These are phyloP conservation scores for Fusarium sulawesiense DNA, from an alignment of 2,329 filamentous ascomycete genomes.

Conservation along the genomic window DNA sequence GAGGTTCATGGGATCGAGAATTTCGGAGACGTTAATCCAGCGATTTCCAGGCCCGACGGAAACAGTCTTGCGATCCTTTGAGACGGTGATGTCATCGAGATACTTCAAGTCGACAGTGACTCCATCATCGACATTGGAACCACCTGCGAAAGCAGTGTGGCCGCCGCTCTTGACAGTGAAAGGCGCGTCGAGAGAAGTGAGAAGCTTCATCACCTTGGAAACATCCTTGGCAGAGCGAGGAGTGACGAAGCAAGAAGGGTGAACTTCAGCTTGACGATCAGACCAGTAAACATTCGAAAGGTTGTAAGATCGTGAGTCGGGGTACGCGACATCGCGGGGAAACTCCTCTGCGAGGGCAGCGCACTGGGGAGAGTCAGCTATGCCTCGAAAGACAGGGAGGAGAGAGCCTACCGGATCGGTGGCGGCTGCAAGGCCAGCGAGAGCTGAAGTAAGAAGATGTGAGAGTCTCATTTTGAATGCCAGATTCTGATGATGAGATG, in stretches of 20 bases:
- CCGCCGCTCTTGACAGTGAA: constrained; percentile 66
- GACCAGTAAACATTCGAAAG: constrained; percentile 22
- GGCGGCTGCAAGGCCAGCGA: background rate
- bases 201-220: background rate
- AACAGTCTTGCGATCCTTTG: constrained; percentile 14
- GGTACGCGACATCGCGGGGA: background rate
- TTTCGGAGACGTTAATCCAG: constrained; percentile 19
- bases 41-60: constrained; percentile 21
- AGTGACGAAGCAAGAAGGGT: constrained; percentile 8
- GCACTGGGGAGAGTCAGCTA: background rate
- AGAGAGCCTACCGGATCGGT: background rate
- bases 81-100: constrained; percentile 46
- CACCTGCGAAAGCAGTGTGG: constrained; percentile 59
- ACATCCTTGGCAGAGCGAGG: background rate
- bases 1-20: constrained; percentile 5
- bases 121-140: constrained; percentile 55
- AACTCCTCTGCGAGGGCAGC: background rate
- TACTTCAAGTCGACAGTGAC: constrained; percentile 58
- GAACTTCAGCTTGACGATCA: constrained; percentile 12
- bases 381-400: too few relatives aligned
- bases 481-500: background rate
- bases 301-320: background rate
- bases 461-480: background rate
- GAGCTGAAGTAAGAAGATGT: background rate
- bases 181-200: background rate